Evolutionary conservation across 1,284 basidiomycete species (phyloP).

Genomic region (Trametes pubescens): DNA sequence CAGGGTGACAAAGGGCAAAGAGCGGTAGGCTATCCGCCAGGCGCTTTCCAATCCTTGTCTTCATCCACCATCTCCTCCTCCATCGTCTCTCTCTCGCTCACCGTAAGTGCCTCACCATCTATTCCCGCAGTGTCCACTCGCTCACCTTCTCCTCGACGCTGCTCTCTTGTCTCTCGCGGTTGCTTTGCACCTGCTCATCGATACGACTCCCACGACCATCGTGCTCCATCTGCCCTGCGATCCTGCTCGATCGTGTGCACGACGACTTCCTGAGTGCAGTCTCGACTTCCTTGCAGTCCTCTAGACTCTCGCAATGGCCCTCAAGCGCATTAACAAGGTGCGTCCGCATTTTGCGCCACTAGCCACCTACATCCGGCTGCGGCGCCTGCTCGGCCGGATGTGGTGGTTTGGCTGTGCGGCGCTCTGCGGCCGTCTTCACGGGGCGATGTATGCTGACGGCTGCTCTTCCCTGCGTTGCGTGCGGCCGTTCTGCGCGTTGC

Average conservation of each 20-base stretch:
- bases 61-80: slow-evolving; percentile 36
- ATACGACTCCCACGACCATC: slow-evolving; percentile 27
- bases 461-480: slow-evolving; percentile 26
- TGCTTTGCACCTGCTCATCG: slow-evolving; percentile 21
- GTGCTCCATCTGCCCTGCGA: slow-evolving; percentile 38
- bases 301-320: slow-evolving; percentile 72
- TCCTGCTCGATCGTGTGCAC: slow-evolving; percentile 37
- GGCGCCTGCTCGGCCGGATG: slow-evolving; percentile 29
- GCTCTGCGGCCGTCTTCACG: slow-evolving; percentile 9
- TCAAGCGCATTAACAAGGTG: slow-evolving; percentile 99
- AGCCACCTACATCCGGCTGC: slow-evolving; percentile 1
- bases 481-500: neutral
- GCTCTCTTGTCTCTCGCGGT: slow-evolving; percentile 8
- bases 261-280: slow-evolving; percentile 17
- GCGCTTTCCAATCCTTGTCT: slow-evolving; percentile 36
- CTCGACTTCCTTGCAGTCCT: slow-evolving; percentile 40
- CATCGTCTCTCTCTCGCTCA: slow-evolving; percentile 30
- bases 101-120: slow-evolving; percentile 29
- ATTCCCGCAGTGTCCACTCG: neutral
- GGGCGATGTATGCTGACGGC: slow-evolving; percentile 29
- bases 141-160: slow-evolving; percentile 14
- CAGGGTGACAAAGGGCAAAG: slow-evolving; percentile 38
- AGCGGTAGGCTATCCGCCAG: slow-evolving; percentile 24
- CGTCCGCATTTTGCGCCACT: slow-evolving; percentile 37
- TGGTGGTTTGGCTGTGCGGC: slow-evolving; percentile 27